Evolutionary conservation across 1,284 basidiomycete species (phyloP).

Genomic region (Apiotrichum sp.): DNA sequence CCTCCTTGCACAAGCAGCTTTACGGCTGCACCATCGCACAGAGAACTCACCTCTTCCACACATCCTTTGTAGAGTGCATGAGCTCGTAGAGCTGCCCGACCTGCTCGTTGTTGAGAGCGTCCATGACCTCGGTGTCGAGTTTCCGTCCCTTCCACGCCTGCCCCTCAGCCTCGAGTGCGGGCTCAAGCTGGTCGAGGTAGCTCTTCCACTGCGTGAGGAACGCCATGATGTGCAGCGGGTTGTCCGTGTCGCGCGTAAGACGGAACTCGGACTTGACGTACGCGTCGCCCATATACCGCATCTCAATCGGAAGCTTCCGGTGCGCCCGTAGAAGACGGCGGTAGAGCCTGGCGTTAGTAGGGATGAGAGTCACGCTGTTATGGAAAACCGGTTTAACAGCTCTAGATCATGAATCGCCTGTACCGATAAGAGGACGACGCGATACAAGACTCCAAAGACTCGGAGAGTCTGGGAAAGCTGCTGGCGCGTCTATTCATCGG

Average conservation of each 20-base stretch:
- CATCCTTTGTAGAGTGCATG: slow-evolving; percentile 78
- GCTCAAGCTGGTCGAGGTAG: slow-evolving; percentile 67
- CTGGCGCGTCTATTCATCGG: no score
- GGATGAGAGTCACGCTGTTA: not conserved
- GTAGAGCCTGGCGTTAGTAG: slow-evolving; percentile 57
- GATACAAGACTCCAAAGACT: no score
- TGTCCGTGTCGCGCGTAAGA: slow-evolving; percentile 67
- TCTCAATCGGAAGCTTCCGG: slow-evolving; percentile 64
- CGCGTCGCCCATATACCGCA: slow-evolving; percentile 77
- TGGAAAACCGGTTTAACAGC: no score
- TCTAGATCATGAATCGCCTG: no score
- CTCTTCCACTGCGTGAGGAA: slow-evolving; percentile 89
- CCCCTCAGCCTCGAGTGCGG: slow-evolving; percentile 3
- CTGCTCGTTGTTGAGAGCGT: slow-evolving; percentile 85
- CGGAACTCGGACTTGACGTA: slow-evolving; percentile 89
- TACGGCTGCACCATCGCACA: not conserved
- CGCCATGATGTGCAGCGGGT: slow-evolving; percentile 82
- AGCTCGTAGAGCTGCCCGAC: slow-evolving; percentile 85
- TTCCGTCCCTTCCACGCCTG: slow-evolving; percentile 59
- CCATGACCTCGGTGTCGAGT: slow-evolving; percentile 67
- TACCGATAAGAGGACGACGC: no score
- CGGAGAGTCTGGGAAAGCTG: no score
- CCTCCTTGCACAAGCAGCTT: not conserved
- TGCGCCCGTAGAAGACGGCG: slow-evolving; percentile 74
- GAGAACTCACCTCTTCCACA: slow-evolving; percentile 60